Conservation (phyloP, 257 asterid species). For the Solanum dulcamara region DNA sequence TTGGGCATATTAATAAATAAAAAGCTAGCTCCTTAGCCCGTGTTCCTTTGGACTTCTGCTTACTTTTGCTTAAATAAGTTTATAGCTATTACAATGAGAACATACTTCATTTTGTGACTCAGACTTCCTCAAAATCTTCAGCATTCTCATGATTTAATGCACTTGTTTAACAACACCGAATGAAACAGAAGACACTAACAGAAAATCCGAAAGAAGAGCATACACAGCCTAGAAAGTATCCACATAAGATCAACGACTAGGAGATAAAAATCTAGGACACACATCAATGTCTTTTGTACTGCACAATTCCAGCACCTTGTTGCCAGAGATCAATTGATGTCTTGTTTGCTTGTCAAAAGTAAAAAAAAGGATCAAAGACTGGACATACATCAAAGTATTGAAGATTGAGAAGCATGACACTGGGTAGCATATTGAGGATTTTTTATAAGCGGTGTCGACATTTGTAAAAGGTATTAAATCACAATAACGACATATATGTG, state of each 20-base stretch:
- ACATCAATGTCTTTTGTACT: not conserved
- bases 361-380: not conserved
- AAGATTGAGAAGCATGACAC: not conserved
- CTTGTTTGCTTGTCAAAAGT: not conserved
- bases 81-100: not conserved
- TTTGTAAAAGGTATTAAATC: not conserved
- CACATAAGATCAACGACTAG: not conserved
- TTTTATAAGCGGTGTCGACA: too few species aligned
- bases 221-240: not conserved
- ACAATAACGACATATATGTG: not conserved
- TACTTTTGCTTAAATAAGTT: not conserved
- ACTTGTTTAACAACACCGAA: not conserved
- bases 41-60: not conserved
- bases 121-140: not conserved
- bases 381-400: not conserved
- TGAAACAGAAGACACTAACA: not conserved
- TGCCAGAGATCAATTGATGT: not conserved
- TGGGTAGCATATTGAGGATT: not conserved
- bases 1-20: not conserved
- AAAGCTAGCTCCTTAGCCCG: not conserved
- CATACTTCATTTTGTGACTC: not conserved
- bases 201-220: not conserved
- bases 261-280: not conserved
- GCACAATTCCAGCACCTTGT: not conserved
- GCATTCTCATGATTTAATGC: not conserved